Evolutionary conservation across 208 protist genomes (phyloP).

Genomic region (Endotrypanum monterogeii): DNA sequence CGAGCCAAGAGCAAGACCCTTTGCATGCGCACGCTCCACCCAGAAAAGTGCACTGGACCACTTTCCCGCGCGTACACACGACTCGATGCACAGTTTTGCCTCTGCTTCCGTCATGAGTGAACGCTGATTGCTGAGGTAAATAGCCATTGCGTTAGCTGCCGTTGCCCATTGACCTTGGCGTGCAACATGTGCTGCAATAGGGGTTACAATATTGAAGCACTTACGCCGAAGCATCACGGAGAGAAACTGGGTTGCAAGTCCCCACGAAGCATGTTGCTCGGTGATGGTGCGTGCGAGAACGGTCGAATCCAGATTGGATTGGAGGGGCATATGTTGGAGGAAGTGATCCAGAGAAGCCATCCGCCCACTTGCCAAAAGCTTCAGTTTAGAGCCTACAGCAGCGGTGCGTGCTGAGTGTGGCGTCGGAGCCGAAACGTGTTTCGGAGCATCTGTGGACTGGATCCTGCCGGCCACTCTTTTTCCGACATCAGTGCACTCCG

Average conservation of each 20-base stretch:
- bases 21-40: slow-evolving; percentile 64
- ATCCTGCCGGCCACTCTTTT: not conserved
- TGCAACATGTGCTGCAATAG: slow-evolving; percentile 48
- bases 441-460: not conserved
- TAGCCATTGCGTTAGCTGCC: slow-evolving; percentile 56
- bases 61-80: slow-evolving; percentile 51
- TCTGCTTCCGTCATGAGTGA: slow-evolving; percentile 38
- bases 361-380: slow-evolving; percentile 10
- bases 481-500: not conserved
- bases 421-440: not conserved
- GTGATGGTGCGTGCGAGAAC: slow-evolving; percentile 72
- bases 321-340: slow-evolving; percentile 30
- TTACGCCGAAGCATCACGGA: slow-evolving; percentile 55
- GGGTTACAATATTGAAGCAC: slow-evolving; percentile 53
- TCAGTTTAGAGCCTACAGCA: not conserved
- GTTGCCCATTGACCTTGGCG: slow-evolving; percentile 48
- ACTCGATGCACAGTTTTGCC: slow-evolving; percentile 63
- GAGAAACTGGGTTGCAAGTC: slow-evolving; percentile 59
- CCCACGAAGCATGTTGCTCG: slow-evolving; percentile 56
- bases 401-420: not conserved
- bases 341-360: slow-evolving; percentile 2
- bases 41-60: slow-evolving; percentile 86
- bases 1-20: slow-evolving; percentile 32
- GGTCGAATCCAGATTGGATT: slow-evolving; percentile 39
- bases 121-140: slow-evolving; percentile 69